phyloP scores from a whole-genome alignment of 192 early-diverging fungal species.

The Coemansia sp. region DNA sequence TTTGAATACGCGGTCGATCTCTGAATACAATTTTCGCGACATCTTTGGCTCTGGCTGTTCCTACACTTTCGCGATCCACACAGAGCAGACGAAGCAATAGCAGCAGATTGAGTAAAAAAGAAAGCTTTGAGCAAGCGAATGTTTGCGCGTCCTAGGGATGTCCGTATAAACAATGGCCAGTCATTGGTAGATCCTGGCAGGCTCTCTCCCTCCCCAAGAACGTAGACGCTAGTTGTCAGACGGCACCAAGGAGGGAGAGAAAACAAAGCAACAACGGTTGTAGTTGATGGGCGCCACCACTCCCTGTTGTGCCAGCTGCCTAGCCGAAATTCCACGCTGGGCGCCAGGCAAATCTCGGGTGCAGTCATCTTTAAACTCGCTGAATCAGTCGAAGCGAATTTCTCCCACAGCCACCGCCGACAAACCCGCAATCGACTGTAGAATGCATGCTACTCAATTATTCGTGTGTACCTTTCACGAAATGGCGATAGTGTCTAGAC shows the following conservation, averaged over 20 bases:
- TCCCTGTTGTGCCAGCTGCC: background rate
- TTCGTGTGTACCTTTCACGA: slow-evolving; percentile 5
- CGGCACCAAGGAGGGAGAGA: background rate
- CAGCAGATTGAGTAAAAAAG: background rate
- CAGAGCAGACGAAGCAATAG: background rate
- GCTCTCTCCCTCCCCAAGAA: background rate
- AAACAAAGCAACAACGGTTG: background rate
- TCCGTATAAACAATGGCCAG: slow-evolving; percentile 4
- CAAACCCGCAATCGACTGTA: background rate
- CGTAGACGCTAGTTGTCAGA: background rate
- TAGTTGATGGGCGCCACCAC: background rate
- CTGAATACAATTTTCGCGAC: slow-evolving; percentile 56
- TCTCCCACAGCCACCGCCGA: background rate
- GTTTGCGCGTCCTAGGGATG: background rate
- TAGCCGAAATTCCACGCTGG: background rate
- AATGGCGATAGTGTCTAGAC: background rate
- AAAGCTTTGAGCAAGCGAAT: background rate
- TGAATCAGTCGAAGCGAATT: background rate
- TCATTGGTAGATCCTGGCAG: background rate
- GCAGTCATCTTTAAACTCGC: background rate
- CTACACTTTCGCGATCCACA: slow-evolving; percentile 1
- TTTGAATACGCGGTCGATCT: slow-evolving; percentile 95
- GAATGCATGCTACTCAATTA: background rate
- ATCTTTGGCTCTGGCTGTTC: slow-evolving; percentile 11
- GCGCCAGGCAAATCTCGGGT: background rate